These are phyloP conservation scores for Hortiboletus campestris DNA, from an alignment of 768 basidiomycete species.

Conservation along the genomic window DNA sequence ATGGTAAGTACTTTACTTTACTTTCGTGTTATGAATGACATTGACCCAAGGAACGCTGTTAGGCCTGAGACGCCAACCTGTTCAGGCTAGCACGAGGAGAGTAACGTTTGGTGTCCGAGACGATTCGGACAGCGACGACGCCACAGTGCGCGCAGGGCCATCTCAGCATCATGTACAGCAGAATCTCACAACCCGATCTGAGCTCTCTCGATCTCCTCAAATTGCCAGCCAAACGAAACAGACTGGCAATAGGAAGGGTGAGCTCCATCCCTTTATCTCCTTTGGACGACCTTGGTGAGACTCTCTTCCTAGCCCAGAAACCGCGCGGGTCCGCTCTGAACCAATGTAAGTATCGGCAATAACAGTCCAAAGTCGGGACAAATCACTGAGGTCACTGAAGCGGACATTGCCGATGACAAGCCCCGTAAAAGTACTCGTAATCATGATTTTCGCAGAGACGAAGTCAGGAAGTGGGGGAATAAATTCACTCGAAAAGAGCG, in stretches of 20 bases:
- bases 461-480: slow-evolving; percentile 2
- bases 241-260: slow-evolving; percentile 7
- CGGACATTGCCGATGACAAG: neutral
- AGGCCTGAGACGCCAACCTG: slow-evolving; percentile 5
- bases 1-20: neutral
- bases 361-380: neutral
- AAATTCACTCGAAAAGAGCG: slow-evolving; percentile 6
- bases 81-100: neutral
- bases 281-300: neutral
- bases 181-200: neutral
- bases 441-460: neutral
- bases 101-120: slow-evolving; percentile 16
- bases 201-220: neutral
- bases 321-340: neutral
- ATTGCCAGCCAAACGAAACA: neutral
- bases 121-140: slow-evolving; percentile 14
- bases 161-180: slow-evolving; percentile 4
- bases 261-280: neutral
- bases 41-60: neutral
- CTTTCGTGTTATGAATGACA: neutral
- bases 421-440: slow-evolving; percentile 5
- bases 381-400: slow-evolving; percentile 11
- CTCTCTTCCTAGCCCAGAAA: slow-evolving; percentile 6
- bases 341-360: slow-evolving; percentile 12
- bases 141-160: slow-evolving; percentile 10